These are phyloP conservation scores for Linum trigynum DNA, from an alignment of 345 rosid species.

Conservation along the genomic window DNA sequence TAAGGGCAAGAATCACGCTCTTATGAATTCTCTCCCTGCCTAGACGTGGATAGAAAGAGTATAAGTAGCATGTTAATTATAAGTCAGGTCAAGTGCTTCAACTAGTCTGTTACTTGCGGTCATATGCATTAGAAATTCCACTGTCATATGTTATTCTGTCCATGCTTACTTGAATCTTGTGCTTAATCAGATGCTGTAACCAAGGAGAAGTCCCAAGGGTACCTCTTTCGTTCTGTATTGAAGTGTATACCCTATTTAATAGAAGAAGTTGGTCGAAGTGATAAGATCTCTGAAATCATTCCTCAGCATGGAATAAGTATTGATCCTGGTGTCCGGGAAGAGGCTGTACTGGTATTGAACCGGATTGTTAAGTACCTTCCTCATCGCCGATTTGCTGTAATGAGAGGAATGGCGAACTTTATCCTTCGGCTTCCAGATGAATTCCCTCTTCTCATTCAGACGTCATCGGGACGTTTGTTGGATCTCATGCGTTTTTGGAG, in stretches of 20 bases:
- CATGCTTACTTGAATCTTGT: conserved; percentile 9
- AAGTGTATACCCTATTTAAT: conserved; percentile 95
- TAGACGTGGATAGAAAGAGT: background rate
- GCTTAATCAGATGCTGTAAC: conserved; percentile 71
- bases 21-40: background rate
- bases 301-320: conserved; percentile 98
- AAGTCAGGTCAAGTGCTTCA: background rate
- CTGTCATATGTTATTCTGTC: too few relatives aligned
- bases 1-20: background rate
- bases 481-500: conserved; percentile 99
- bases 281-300: conserved; percentile 93
- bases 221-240: conserved; percentile 84
- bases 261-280: conserved; percentile 97
- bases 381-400: conserved; percentile 92
- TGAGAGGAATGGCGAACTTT: conserved; percentile 98
- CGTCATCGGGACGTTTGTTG: conserved; percentile 78
- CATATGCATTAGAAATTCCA: background rate
- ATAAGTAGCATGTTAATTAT: background rate
- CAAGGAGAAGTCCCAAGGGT: conserved; percentile 95
- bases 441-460: conserved; percentile 95
- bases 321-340: conserved; percentile 98
- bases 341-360: conserved; percentile 93
- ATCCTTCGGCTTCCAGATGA: conserved; percentile 88
- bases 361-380: conserved; percentile 85
- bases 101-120: background rate